phyloP scores from a whole-genome alignment of 495 filamentous ascomycete genomes.

The Bathelium albidoporum region DNA sequence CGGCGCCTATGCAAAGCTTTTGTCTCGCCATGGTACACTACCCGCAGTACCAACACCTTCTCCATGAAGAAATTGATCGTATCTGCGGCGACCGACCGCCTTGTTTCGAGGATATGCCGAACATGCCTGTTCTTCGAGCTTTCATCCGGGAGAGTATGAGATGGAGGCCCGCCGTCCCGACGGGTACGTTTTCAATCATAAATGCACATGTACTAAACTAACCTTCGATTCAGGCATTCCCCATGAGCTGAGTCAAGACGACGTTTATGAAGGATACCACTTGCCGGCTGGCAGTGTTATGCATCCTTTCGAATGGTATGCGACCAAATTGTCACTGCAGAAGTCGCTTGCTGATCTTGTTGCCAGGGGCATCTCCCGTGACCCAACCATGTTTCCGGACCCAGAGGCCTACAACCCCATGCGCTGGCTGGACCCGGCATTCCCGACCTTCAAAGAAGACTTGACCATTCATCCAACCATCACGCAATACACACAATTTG shows the following conservation, averaged over 20 bases:
- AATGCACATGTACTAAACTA: background rate
- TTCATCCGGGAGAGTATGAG: constrained; percentile 51
- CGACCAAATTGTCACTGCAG: background rate
- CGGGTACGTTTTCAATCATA: constrained; percentile 23
- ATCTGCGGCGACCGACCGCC: constrained; percentile 36
- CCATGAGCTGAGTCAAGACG: constrained; percentile 43
- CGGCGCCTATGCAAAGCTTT: constrained; percentile 45
- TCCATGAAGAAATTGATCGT: constrained; percentile 46
- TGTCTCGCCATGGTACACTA: constrained; percentile 51
- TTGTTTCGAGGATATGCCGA: constrained; percentile 23
- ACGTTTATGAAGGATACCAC: constrained; percentile 46
- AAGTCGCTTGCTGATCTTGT: background rate
- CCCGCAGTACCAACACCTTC: constrained; percentile 43
- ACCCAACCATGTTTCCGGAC: constrained; percentile 25
- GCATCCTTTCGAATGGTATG: constrained; percentile 41
- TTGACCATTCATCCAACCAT: constrained; percentile 45
- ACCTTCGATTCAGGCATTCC: constrained; percentile 27
- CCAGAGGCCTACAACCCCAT: constrained; percentile 30
- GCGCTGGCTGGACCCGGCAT: constrained; percentile 31
- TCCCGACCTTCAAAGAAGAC: constrained; percentile 46
- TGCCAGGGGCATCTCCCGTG: constrained; percentile 26
- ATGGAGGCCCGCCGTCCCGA: constrained; percentile 49
- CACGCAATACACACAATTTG: constrained; percentile 45
- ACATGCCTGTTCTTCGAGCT: constrained; percentile 39
- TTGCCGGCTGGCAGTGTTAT: constrained; percentile 48